phyloP scores from a whole-genome alignment of 768 basidiomycete genomes.

The Aureoboletus auriporus region DNA sequence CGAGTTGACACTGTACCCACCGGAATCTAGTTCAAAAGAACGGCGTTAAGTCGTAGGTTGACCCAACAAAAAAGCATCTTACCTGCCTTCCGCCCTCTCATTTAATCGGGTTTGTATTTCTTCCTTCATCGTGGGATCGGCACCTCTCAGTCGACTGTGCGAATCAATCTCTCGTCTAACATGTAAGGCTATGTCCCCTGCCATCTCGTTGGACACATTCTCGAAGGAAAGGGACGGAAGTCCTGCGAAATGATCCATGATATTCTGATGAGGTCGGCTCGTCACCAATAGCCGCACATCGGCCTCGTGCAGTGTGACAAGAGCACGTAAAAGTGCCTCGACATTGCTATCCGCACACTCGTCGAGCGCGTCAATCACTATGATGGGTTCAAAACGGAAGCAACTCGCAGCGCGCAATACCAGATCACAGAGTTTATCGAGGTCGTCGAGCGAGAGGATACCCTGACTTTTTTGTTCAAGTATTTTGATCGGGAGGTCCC shows the following conservation, averaged over 20 bases:
- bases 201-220: not conserved
- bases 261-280: not conserved
- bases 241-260: not conserved
- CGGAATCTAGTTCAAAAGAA: not conserved
- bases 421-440: not conserved
- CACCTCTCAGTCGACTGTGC: not conserved
- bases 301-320: too few relatives aligned
- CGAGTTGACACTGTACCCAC: conserved; percentile 5
- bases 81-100: conserved; percentile 3
- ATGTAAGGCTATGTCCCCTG: not conserved
- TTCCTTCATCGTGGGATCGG: not conserved
- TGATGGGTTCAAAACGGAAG: not conserved
- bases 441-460: not conserved
- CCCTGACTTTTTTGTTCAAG: not conserved
- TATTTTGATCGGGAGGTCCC: not conserved
- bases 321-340: not conserved
- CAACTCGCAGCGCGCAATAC: not conserved
- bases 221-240: conserved; percentile 1
- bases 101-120: not conserved
- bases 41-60: not conserved
- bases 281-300: not conserved
- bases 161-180: not conserved
- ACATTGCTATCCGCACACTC: not conserved
- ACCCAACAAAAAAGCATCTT: not conserved
- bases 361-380: not conserved